These are phyloP conservation scores for Lathyrus sativus DNA, from an alignment of 306 rosid genomes.

Conservation along the genomic window DNA sequence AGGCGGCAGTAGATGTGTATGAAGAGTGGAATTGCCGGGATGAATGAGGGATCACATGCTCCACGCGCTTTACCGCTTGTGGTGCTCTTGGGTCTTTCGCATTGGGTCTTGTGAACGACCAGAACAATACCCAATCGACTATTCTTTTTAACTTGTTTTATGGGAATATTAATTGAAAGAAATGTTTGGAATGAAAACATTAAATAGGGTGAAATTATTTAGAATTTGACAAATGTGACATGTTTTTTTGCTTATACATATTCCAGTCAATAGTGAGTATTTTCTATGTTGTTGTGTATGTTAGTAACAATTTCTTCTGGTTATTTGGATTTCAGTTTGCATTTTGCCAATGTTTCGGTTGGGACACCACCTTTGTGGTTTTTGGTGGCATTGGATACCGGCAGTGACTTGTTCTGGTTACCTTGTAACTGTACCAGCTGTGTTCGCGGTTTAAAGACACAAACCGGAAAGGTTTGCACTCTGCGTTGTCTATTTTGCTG, in stretches of 20 bases:
- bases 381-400: conserved; percentile 89
- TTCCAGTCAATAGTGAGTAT: neutral
- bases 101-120: no score
- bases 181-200: neutral
- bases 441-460: conserved; percentile 21
- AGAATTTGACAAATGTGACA: neutral
- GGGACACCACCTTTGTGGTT: conserved; percentile 76
- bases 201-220: neutral
- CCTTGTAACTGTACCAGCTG: conserved; percentile 89
- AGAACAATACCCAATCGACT: no score
- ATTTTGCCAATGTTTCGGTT: conserved; percentile 73
- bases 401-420: conserved; percentile 87
- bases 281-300: neutral
- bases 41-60: no score
- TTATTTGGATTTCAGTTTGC: conserved; percentile 65
- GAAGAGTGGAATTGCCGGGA: no score
- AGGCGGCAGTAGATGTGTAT: no score
- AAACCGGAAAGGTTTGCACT: conserved; percentile 45
- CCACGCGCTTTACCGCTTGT: no score
- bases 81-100: no score
- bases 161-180: neutral
- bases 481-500: conserved; percentile 17
- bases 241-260: neutral
- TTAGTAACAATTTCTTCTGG: neutral
- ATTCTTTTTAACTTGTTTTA: neutral